Evolutionary conservation across 495 filamentous ascomycete genomes (phyloP).

Genomic region (Articulospora tetracladia): DNA sequence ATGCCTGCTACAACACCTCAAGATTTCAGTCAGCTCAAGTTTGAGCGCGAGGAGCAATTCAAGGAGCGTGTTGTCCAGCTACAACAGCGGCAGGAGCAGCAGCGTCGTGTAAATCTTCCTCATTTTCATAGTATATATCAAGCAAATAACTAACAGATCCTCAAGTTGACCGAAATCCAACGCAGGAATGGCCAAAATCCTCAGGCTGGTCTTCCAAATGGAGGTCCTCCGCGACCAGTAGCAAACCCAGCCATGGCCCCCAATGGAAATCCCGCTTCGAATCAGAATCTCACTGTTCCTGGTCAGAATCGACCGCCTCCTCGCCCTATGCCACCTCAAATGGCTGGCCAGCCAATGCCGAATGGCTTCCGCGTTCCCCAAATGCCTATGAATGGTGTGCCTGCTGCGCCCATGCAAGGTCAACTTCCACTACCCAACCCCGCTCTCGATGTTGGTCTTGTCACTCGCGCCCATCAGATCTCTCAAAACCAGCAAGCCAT

Average conservation of each 20-base stretch:
- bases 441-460: slow-evolving; percentile 50
- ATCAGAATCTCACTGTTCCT: slow-evolving; percentile 27
- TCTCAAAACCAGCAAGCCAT: slow-evolving; percentile 58
- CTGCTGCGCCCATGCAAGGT: slow-evolving; percentile 64
- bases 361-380: slow-evolving; percentile 44
- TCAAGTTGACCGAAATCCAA: slow-evolving; percentile 30
- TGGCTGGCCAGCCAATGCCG: slow-evolving; percentile 25
- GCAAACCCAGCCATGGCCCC: slow-evolving; percentile 26
- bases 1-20: slow-evolving; percentile 62
- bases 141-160: slow-evolving; percentile 24
- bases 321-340: slow-evolving; percentile 24
- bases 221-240: slow-evolving; percentile 37
- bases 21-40: slow-evolving; percentile 83
- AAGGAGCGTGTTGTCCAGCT: slow-evolving; percentile 69
- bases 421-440: slow-evolving; percentile 62
- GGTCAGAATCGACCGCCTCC: slow-evolving; percentile 19
- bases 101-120: slow-evolving; percentile 48
- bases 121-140: slow-evolving; percentile 7
- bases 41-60: slow-evolving; percentile 75
- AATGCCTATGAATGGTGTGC: slow-evolving; percentile 65
- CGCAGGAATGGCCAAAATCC: slow-evolving; percentile 38
- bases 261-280: slow-evolving; percentile 12
- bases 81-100: slow-evolving; percentile 54
- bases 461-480: slow-evolving; percentile 55
- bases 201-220: slow-evolving; percentile 24